A percentile compares a stretch with the other conserved stretches of the same genome.
Conservation (phyloP, 2,329 filamentous ascomycete genomes). For the Penicillium sp. region DNA sequence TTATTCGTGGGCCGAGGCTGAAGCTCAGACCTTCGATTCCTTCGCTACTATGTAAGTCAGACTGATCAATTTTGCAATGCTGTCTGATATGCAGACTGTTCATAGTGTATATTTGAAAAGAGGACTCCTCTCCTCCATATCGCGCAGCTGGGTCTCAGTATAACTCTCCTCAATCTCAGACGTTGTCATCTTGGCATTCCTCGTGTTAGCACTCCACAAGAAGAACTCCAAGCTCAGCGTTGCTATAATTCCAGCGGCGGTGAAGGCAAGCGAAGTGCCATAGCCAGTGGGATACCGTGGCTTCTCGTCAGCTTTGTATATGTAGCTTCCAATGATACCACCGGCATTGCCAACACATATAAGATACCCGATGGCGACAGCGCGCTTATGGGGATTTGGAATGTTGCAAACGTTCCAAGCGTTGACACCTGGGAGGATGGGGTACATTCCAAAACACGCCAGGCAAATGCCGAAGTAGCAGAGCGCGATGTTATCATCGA, state of each 20-base stretch:
- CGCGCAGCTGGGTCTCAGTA: slow-evolving; percentile 1
- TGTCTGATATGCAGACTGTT: not conserved
- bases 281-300: slow-evolving; percentile 39
- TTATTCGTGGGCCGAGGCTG: no score
- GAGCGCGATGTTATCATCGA: slow-evolving; percentile 43
- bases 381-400: slow-evolving; percentile 41
- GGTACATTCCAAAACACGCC: slow-evolving; percentile 47
- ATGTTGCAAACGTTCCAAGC: slow-evolving; percentile 47
- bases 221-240: slow-evolving; percentile 9
- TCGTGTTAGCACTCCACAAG: slow-evolving; percentile 9
- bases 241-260: slow-evolving; percentile 22
- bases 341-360: slow-evolving; percentile 45
- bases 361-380: slow-evolving; percentile 45
- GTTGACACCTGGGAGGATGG: slow-evolving; percentile 44
- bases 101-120: slow-evolving; percentile 10
- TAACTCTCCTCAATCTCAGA: slow-evolving; percentile 7
- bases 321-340: slow-evolving; percentile 39
- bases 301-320: slow-evolving; percentile 33
- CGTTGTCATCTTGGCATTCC: not conserved
- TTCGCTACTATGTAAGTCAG: no score
- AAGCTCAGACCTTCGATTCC: no score
- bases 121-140: slow-evolving; percentile 12
- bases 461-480: slow-evolving; percentile 50
- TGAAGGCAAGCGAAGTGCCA: slow-evolving; percentile 34
- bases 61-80: no score